Base-by-base conservation (phyloP, 306 rosid species). In the Cyamopsis tetragonoloba region DNA sequence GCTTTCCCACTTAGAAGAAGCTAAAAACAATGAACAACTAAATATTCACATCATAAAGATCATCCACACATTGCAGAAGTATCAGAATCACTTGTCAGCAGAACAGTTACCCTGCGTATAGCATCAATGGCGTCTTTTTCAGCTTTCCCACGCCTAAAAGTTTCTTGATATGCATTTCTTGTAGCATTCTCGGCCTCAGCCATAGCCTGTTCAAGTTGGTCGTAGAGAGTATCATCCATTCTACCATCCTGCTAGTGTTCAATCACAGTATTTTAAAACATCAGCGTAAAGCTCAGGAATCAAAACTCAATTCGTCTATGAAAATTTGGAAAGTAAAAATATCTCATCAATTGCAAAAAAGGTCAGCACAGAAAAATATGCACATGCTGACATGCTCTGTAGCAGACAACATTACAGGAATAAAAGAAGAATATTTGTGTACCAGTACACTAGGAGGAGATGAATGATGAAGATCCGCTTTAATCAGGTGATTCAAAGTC, bases 41-140 rank as follows among this genome's bases (percentile, higher is more conserved):
- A 57, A 42, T 17, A 60, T 13, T 30, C 72, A 66, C 47, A 58
- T 66, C n/a, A 38, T 20, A 12, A 50, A 66, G 62, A 41, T 56
- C 38, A 43, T 61, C 75, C 39, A 50, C 41, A 49, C 22, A 23
- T n/a, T 2, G 46, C n/a, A 49, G 24, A 55, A 62, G 44, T 46
- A 4, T 14, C 43, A 39, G 56, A 63, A 70, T 28, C 14, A 66
- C 32, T 73, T 3, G 38, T 27, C 13, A 51, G 50, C 47, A 51
- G 34, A 66, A 37, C 61, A 58, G 0, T 62, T 86, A 93, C 99
- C 92, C 68, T 79, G 41, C 88, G 84, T 28, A 89, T 77, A 63
- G 92, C 82, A 27, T 85, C 87, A 58, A 90, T 32, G 65, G 95
- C 89, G 44, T 93, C 88, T 72, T 79, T 93, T 81, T 93, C 96